Base-by-base conservation (phyloP, 2,329 filamentous ascomycete species). In the Colletotrichum sp. region DNA sequence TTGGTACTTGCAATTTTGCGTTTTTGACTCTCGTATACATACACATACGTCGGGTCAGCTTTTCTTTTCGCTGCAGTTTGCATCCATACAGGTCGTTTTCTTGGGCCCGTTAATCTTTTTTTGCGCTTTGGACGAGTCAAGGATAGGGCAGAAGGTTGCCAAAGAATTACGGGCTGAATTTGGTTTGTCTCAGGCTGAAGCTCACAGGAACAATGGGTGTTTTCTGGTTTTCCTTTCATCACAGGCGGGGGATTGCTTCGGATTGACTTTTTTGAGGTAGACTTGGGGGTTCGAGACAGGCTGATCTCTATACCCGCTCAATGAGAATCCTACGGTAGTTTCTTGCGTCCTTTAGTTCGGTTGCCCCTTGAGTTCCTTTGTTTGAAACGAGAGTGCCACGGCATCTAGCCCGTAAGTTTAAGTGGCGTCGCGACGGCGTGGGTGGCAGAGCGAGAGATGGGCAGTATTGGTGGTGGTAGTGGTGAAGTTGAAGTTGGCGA, bases 401-500 rank as follows among this genome's bases (percentile, higher is more conserved):
- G 12, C 24, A 39, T 32, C 21, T 66, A 7, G 63, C 16, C 18
- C 24, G 36, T 49, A 30, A 26, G 34, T 16, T 49, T 12, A 16
- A 28, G 39, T 65, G 63, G 39, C n/a, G 65, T 21, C 30, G n/a
- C 32, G 66, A 69, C 55, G n/a, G 57, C 55, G 65, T 69, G 7
- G 44, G 30, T 57, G n/a, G 24, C 39, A 59, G 65, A 57, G 16
- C 49, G 21, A 15, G 39, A 28, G 24, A 18, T 59, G 10, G 24
- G 21, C 52, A n/a, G 39, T 26, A 9, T 57, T 57, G 21, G 52
- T 57, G 52, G 52, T 57, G 28, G 52, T 30, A 32, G 34, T 39
- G 30, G 64, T 60, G 71, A 72, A 32, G 71, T 72, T 73, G 71
- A 57, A 70, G 71, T 59, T 73, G 71, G 39, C n/a, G 32, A 36